Conservation (phyloP, 768 basidiomycete genomes). For the Boletellus emodensis region DNA sequence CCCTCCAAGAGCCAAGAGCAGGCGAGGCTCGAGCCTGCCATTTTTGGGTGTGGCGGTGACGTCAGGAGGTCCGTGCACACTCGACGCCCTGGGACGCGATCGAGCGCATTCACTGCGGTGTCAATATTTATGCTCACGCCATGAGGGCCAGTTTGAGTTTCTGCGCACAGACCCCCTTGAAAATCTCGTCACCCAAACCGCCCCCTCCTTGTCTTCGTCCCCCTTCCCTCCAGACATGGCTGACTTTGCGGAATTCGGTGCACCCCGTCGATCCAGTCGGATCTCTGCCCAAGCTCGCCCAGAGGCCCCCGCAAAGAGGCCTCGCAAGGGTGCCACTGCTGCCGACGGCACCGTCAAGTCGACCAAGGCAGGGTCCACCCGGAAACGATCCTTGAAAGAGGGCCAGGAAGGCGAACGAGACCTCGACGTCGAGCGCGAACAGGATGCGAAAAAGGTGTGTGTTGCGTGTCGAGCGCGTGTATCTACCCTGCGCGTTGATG, state of each 20-base stretch:
- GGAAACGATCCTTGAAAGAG: slow-evolving; percentile 34
- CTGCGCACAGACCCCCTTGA: slow-evolving; percentile 24
- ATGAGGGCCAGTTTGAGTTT: slow-evolving; percentile 17
- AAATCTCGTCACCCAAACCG: slow-evolving; percentile 10
- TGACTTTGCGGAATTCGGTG: slow-evolving; percentile 11
- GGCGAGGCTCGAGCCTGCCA: too few relatives aligned
- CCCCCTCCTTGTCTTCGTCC: background rate
- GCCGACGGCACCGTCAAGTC: slow-evolving; percentile 20
- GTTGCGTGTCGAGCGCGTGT: background rate
- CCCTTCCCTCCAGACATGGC: slow-evolving; percentile 5
- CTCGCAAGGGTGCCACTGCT: slow-evolving; percentile 16
- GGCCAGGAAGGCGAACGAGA: slow-evolving; percentile 19
- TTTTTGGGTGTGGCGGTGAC: slow-evolving; percentile 3
- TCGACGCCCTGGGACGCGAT: background rate
- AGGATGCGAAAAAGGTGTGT: slow-evolving; percentile 27
- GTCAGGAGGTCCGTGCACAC: slow-evolving; percentile 6
- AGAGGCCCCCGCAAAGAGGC: slow-evolving; percentile 17
- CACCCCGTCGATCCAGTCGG: slow-evolving; percentile 52
- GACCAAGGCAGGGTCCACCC: slow-evolving; percentile 31
- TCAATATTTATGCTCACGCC: slow-evolving; percentile 18
- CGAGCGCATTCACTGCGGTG: slow-evolving; percentile 7
- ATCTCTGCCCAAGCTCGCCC: slow-evolving; percentile 48
- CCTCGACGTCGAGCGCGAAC: slow-evolving; percentile 8
- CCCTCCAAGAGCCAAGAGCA: too few relatives aligned
- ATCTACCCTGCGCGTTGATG: background rate